Percentiles rank a stretch among this genome's conserved stretches.
phyloP scores from a whole-genome alignment of 1,284 basidiomycete genomes.

The Fomitopsis pinicola region DNA sequence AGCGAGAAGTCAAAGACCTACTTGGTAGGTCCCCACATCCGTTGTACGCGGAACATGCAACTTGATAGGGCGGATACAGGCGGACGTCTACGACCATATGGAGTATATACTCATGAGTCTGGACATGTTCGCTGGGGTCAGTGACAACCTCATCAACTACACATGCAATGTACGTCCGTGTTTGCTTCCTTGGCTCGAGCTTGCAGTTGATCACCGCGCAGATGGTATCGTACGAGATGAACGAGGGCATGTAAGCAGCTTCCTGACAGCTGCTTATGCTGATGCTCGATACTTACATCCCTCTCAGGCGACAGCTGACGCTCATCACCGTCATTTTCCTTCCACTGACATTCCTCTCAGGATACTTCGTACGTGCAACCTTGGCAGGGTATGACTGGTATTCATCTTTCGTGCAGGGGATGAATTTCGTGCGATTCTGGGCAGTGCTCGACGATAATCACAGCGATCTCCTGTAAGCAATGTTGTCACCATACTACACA shows the following conservation, averaged over 20 bases:
- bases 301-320: constrained; percentile 47
- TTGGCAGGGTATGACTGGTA: too few relatives aligned
- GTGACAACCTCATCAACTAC: constrained; percentile 68
- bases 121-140: constrained; percentile 65
- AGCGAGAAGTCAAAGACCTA: constrained; percentile 67
- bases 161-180: constrained; percentile 49
- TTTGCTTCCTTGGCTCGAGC: background rate
- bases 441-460: constrained; percentile 35
- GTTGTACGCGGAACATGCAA: background rate
- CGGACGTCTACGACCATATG: constrained; percentile 68
- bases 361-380: constrained; percentile 55
- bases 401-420: constrained; percentile 39
- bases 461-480: constrained; percentile 47
- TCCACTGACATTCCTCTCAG: constrained; percentile 64
- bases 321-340: constrained; percentile 67
- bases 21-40: constrained; percentile 35
- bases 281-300: background rate
- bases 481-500: background rate
- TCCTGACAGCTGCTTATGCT: background rate
- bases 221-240: constrained; percentile 70
- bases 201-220: constrained; percentile 21
- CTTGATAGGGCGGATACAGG: constrained; percentile 30
- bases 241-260: constrained; percentile 54
- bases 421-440: constrained; percentile 61
- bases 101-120: constrained; percentile 62